phyloP scores from a whole-genome alignment of 164 flowering plant species.

The Warburgia ugandensis region DNA sequence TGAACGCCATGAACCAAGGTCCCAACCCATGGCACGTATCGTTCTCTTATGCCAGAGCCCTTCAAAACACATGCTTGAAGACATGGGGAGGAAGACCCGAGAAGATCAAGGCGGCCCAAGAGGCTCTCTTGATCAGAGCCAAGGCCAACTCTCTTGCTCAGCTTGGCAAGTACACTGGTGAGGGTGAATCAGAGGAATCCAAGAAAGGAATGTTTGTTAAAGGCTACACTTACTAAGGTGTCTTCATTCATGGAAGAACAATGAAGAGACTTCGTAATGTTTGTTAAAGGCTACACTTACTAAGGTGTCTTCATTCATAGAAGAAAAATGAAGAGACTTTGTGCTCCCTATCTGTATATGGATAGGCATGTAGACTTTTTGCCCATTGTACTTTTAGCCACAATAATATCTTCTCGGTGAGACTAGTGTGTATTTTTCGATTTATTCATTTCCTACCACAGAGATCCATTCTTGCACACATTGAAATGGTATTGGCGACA shows the following conservation, averaged over 20 bases:
- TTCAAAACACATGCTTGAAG: constrained; percentile 88
- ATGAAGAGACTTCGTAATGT: too few species aligned
- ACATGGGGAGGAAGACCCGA: constrained; percentile 88
- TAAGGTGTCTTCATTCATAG: too few species aligned
- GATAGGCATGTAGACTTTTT: too few species aligned
- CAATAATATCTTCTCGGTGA: too few species aligned
- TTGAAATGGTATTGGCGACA: too few species aligned
- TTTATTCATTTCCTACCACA: too few species aligned
- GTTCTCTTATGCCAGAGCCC: constrained; percentile 88
- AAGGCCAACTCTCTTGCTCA: constrained; percentile 88
- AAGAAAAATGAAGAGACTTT: too few species aligned
- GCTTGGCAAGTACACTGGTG: constrained; percentile 85
- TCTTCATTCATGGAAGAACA: too few species aligned
- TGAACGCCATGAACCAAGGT: constrained; percentile 88
- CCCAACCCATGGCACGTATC: constrained; percentile 95
- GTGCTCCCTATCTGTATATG: too few species aligned
- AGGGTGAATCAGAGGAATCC: constrained; percentile 84
- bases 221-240: constrained; percentile 76
- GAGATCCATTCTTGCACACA: too few species aligned
- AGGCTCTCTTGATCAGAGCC: constrained; percentile 59
- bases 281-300: constrained; percentile 78
- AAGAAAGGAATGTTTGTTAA: constrained; percentile 80
- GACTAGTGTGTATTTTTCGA: too few species aligned
- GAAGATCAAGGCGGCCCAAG: constrained; percentile 80
- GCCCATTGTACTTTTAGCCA: too few species aligned